A percentile compares a stretch with the other conserved stretches of the same genome.
Conservation (phyloP, 2,329 filamentous ascomycete genomes). For the Clonostachys sp. region DNA sequence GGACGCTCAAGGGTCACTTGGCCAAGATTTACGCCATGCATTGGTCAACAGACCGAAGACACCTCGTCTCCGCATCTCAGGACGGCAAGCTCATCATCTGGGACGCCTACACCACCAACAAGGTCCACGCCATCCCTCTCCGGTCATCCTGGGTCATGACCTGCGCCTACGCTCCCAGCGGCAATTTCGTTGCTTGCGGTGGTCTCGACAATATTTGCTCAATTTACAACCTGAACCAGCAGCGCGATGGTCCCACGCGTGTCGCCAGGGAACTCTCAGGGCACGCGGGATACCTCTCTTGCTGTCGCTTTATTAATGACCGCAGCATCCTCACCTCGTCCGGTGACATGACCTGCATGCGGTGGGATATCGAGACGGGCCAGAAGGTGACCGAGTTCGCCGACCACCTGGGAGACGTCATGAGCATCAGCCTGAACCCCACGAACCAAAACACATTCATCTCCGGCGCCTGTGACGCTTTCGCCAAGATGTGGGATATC, state of each 20-base stretch:
- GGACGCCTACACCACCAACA: conserved; percentile 99
- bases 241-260: conserved; percentile 91
- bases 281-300: conserved; percentile 94
- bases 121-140: conserved; percentile 96
- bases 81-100: conserved; percentile 99
- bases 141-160: conserved; percentile 99
- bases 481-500: conserved; percentile 98
- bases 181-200: conserved; percentile 97
- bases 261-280: conserved; percentile 94
- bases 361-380: conserved; percentile 98
- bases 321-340: conserved; percentile 96
- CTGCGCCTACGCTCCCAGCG: conserved; percentile 96
- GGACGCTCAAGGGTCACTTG: conserved; percentile 93
- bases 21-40: conserved; percentile 99
- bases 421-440: conserved; percentile 99
- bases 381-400: conserved; percentile 97
- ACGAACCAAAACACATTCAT: conserved; percentile 99
- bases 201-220: conserved; percentile 99
- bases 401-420: conserved; percentile 96
- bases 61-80: conserved; percentile 95
- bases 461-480: conserved; percentile 97
- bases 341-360: conserved; percentile 99
- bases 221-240: conserved; percentile 96
- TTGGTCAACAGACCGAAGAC: conserved; percentile 97
- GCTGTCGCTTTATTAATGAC: conserved; percentile 98